Evolutionary conservation across 164 flowering plant species (phyloP).

Genomic region (Piper betle): DNA sequence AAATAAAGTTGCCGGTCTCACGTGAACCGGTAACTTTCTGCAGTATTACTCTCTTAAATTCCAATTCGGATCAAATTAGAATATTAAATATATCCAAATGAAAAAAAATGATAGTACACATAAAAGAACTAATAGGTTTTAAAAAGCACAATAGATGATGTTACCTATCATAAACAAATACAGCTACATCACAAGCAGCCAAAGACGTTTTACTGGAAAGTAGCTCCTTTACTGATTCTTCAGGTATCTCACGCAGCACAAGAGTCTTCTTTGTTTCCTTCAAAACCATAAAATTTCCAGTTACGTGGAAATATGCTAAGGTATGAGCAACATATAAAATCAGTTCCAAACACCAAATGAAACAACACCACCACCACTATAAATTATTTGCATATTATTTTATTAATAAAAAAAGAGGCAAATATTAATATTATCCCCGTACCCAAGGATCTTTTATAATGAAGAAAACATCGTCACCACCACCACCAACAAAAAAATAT

Average conservation of each 20-base stretch:
- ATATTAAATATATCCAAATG: not conserved
- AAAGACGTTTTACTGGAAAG: conserved; percentile 59
- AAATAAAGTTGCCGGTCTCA: too few relatives aligned
- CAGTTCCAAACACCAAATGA: too few relatives aligned
- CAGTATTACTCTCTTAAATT: too few relatives aligned
- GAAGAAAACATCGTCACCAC: too few relatives aligned
- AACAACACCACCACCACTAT: too few relatives aligned
- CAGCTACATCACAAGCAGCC: conserved; percentile 85
- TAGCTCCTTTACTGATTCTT: conserved; percentile 39
- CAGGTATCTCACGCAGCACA: conserved; percentile 76
- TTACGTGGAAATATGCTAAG: not conserved
- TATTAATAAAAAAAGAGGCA: not conserved
- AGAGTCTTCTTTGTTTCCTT: conserved; percentile 74
- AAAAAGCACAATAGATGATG: not conserved
- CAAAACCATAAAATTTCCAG: conserved; percentile 3
- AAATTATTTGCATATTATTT: too few relatives aligned
- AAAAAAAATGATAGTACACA: not conserved
- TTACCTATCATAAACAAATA: conserved; percentile 91
- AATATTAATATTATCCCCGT: too few relatives aligned
- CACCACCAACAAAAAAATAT: too few relatives aligned
- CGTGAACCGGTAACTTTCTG: too few relatives aligned
- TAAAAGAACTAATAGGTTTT: not conserved
- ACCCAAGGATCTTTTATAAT: too few relatives aligned
- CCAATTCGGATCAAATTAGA: too few relatives aligned
- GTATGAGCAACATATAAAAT: too few relatives aligned